Percentiles rank a stretch among this genome's conserved stretches.
These are phyloP conservation scores for Magnolia changhungtana DNA, from an alignment of 164 flowering plant genomes.

Conservation along the genomic window DNA sequence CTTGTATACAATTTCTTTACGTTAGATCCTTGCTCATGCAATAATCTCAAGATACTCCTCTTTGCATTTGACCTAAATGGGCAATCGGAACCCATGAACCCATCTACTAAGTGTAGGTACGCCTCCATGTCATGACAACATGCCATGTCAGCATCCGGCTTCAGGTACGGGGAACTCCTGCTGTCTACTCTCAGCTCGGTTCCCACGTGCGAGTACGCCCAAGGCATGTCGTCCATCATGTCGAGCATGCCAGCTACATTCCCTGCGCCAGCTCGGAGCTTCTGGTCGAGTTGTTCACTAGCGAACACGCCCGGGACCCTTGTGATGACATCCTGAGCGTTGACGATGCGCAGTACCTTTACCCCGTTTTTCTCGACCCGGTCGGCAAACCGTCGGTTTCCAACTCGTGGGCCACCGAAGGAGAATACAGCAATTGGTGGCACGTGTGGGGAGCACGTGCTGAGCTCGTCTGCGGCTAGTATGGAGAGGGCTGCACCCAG, in stretches of 20 bases:
- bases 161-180: constrained; percentile 73
- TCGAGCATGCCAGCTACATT: not conserved
- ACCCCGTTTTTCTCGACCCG: constrained; percentile 46
- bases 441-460: constrained; percentile 26
- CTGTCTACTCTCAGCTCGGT: constrained; percentile 71
- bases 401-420: constrained; percentile 89
- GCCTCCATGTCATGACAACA: constrained; percentile 97
- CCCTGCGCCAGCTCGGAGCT: no score
- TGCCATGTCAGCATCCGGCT: constrained; percentile 82
- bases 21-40: constrained; percentile 73
- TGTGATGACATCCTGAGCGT: constrained; percentile 74
- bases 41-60: constrained; percentile 63
- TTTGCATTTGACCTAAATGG: constrained; percentile 87
- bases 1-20: constrained; percentile 71
- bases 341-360: constrained; percentile 78
- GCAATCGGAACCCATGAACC: constrained; percentile 67
- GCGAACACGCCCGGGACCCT: constrained; percentile 65
- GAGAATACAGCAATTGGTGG: constrained; percentile 82
- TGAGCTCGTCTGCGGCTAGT: constrained; percentile 68
- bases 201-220: constrained; percentile 83
- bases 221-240: constrained; percentile 48
- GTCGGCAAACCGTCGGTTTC: constrained; percentile 55
- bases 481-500: constrained; percentile 85
- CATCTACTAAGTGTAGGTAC: constrained; percentile 86
- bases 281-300: constrained; percentile 32